A percentile compares a stretch with the other conserved stretches of the same genome.
Conservation (phyloP, 164 flowering plant genomes). For the Aristolochia fimbriata region DNA sequence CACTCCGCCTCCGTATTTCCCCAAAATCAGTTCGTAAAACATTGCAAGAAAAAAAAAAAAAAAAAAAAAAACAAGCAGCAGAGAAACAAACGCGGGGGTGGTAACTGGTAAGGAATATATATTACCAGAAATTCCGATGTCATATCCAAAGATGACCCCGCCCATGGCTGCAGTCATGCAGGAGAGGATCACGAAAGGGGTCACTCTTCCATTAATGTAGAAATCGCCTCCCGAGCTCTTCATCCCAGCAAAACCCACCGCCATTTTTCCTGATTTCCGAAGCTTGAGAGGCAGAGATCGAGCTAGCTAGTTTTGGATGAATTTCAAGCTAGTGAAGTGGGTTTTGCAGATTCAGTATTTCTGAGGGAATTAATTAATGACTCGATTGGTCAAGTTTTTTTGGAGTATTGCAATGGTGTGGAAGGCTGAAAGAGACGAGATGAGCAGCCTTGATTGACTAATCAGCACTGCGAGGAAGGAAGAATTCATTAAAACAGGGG, state of each 20-base stretch:
- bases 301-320: not conserved
- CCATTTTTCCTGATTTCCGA: constrained; percentile 16
- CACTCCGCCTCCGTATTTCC: constrained; percentile 52
- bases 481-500: no score
- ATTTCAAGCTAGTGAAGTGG: not conserved
- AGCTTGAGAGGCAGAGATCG: not conserved
- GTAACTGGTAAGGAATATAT: not conserved
- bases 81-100: no score
- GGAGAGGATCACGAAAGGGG: constrained; percentile 37
- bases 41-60: not conserved
- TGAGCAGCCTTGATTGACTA: no score
- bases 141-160: constrained; percentile 71
- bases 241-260: constrained; percentile 13
- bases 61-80: no score
- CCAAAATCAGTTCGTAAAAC: not conserved
- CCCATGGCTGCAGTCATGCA: constrained; percentile 57
- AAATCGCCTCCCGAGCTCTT: constrained; percentile 16
- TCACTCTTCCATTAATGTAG: constrained; percentile 47
- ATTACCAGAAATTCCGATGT: constrained; percentile 66
- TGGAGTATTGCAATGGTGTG: no score
- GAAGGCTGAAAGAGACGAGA: no score
- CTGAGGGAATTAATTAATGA: not conserved
- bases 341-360: no score
- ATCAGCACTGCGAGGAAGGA: no score
- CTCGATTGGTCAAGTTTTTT: no score